Evolutionary conservation across 495 filamentous ascomycete genomes (phyloP).

Genomic region (Penicillium simplicissimum): DNA sequence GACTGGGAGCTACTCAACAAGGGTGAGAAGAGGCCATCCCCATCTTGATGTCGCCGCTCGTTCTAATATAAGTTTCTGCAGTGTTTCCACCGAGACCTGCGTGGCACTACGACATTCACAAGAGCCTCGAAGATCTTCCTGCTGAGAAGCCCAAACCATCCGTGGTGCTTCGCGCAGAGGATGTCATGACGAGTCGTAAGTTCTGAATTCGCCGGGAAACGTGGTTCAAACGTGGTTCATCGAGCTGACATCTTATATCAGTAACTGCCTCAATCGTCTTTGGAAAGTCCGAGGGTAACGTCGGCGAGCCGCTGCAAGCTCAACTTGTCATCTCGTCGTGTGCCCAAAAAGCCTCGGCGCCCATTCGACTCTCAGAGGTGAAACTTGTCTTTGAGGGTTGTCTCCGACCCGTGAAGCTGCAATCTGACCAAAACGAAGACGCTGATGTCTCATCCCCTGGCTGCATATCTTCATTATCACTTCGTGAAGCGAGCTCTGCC

Average conservation of each 20-base stretch:
- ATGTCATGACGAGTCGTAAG: slow-evolving; percentile 68
- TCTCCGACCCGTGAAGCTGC: slow-evolving; percentile 57
- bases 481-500: slow-evolving; percentile 37
- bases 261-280: slow-evolving; percentile 75
- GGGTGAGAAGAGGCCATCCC: slow-evolving; percentile 47
- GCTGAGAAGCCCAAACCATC: slow-evolving; percentile 57
- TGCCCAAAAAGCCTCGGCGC: slow-evolving; percentile 60
- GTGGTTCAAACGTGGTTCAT: not conserved
- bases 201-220: not conserved
- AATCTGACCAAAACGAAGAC: slow-evolving; percentile 33
- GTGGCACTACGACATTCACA: slow-evolving; percentile 75
- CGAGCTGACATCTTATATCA: slow-evolving; percentile 21
- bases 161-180: slow-evolving; percentile 64
- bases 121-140: slow-evolving; percentile 60
- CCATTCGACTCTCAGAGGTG: slow-evolving; percentile 65
- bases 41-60: not conserved
- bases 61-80: slow-evolving; percentile 26
- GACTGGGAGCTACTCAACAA: slow-evolving; percentile 80
- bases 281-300: slow-evolving; percentile 71
- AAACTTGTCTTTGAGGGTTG: slow-evolving; percentile 69
- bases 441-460: slow-evolving; percentile 27
- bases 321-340: slow-evolving; percentile 74
- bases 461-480: slow-evolving; percentile 33
- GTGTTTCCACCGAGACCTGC: slow-evolving; percentile 60
- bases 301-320: slow-evolving; percentile 71